phyloP scores from a whole-genome alignment of 139 green algal species.

The Zygnema cylindricum region DNA sequence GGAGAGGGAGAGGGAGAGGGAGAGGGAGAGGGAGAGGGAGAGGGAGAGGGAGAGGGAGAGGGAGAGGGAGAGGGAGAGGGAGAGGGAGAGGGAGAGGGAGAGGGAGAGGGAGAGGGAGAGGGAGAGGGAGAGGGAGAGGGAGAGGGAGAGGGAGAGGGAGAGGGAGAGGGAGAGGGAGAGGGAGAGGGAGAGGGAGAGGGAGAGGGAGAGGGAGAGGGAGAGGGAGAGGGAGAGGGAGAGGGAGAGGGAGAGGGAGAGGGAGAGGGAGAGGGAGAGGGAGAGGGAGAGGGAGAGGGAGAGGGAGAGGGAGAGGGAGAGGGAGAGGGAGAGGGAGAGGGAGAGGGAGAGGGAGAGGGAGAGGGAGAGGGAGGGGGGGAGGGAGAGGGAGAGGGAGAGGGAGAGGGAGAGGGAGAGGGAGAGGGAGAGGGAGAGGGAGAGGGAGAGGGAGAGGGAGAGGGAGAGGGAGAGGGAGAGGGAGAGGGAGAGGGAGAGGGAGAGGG shows the following conservation, averaged over 20 bases:
- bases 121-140: neutral
- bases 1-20: neutral
- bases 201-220: neutral
- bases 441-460: too few species aligned
- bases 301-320: neutral
- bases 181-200: neutral
- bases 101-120: neutral
- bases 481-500: neutral
- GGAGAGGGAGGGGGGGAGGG: neutral
- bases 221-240: neutral
- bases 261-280: neutral
- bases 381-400: neutral
- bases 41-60: neutral
- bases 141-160: conserved; percentile 2
- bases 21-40: conserved; percentile 13
- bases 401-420: neutral
- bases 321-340: neutral
- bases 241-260: neutral
- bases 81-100: neutral
- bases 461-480: neutral
- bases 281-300: neutral
- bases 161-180: neutral
- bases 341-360: neutral
- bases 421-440: neutral
- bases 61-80: neutral